phyloP scores from a whole-genome alignment of 495 filamentous ascomycete species.

The Tirmania nivea region DNA sequence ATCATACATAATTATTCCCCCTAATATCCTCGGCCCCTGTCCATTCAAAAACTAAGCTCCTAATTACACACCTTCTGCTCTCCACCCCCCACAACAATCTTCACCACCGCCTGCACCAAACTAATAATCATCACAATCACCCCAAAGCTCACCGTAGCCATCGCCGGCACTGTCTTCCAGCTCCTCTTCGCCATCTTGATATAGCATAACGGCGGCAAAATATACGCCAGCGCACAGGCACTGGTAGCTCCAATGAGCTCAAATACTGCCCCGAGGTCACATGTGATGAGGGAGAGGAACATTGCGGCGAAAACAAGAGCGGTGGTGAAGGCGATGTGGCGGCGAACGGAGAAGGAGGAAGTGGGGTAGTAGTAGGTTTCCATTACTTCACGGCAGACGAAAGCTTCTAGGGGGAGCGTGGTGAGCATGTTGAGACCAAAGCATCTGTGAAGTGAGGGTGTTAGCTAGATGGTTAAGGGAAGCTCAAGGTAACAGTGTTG shows the following conservation, averaged over 20 bases:
- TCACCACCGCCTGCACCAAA: constrained; percentile 47
- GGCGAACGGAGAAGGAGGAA: constrained; percentile 57
- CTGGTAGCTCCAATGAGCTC: constrained; percentile 89
- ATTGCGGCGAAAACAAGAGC: constrained; percentile 59
- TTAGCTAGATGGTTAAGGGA: constrained; percentile 5
- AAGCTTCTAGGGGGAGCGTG: constrained; percentile 83
- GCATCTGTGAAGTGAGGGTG: constrained; percentile 26
- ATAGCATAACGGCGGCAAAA: constrained; percentile 84
- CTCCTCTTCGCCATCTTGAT: constrained; percentile 66
- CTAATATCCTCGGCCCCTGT: no score
- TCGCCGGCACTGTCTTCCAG: constrained; percentile 53
- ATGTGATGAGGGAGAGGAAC: constrained; percentile 56
- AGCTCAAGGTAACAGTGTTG: not conserved
- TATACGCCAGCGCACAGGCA: constrained; percentile 83
- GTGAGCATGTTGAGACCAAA: constrained; percentile 98
- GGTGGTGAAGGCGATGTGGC: constrained; percentile 70
- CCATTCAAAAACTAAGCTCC: not conserved
- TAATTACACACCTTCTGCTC: constrained; percentile 8
- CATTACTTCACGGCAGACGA: constrained; percentile 95
- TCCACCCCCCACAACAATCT: constrained; percentile 26
- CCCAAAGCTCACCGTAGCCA: constrained; percentile 51
- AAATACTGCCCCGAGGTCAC: constrained; percentile 82
- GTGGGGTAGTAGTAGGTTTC: constrained; percentile 71
- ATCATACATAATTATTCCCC: no score
- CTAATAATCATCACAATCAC: constrained; percentile 65